phyloP scores from a whole-genome alignment of 2,329 filamentous ascomycete genomes.

The Trichoderma koningiopsis region DNA sequence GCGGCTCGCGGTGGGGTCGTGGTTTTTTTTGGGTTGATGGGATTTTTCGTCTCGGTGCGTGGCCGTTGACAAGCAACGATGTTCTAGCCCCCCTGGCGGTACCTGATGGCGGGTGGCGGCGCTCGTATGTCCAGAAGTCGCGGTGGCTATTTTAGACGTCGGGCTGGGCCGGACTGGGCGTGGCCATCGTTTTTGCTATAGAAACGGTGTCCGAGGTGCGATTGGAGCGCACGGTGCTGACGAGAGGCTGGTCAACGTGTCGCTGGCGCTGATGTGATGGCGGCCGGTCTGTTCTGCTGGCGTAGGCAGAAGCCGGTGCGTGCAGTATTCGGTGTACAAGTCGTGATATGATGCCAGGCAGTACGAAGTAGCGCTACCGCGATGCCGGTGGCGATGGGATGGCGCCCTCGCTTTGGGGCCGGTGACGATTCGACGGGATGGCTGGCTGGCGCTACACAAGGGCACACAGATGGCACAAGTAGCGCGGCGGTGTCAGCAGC shows the following conservation, averaged over 20 bases:
- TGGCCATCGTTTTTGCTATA: slow-evolving; percentile 2
- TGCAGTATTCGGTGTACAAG: neutral
- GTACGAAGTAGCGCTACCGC: neutral
- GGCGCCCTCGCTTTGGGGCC: slow-evolving; percentile 8
- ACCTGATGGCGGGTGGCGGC: neutral
- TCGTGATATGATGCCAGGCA: neutral
- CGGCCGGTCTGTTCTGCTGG: neutral
- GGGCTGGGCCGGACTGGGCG: slow-evolving; percentile 21
- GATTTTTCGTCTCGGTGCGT: neutral
- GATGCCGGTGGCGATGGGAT: slow-evolving; percentile 14
- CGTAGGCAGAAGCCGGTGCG: neutral
- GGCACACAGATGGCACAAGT: neutral
- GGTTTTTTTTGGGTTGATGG: neutral
- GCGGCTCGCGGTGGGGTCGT: slow-evolving; percentile 18
- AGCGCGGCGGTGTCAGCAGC: neutral
- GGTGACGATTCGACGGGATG: slow-evolving; percentile 8
- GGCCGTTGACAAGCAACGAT: slow-evolving; percentile 4
- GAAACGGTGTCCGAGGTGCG: slow-evolving; percentile 5
- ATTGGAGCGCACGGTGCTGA: slow-evolving; percentile 3
- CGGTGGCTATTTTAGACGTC: slow-evolving; percentile 22
- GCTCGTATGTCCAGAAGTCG: slow-evolving; percentile 17
- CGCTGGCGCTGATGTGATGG: slow-evolving; percentile 3
- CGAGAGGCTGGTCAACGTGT: slow-evolving; percentile 9
- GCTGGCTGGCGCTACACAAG: slow-evolving; percentile 22
- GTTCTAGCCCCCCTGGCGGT: slow-evolving; percentile 9